Evolutionary conservation across 2,329 filamentous ascomycete genomes (phyloP).

Genomic region (Calonectria pseudoturangicola): DNA sequence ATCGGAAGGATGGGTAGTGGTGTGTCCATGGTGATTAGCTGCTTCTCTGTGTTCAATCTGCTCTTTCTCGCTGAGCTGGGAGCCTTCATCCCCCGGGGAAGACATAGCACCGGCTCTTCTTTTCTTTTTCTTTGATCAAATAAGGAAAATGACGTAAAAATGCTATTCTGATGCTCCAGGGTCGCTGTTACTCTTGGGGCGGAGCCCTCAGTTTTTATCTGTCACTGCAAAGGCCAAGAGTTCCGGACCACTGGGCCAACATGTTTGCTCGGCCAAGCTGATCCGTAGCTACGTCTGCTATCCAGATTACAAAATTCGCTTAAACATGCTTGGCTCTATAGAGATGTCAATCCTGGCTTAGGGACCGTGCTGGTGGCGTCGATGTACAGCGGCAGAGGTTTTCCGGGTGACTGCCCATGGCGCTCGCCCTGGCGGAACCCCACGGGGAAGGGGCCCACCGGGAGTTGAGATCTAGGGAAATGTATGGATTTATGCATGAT

Average conservation of each 20-base stretch:
- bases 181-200: background rate
- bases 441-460: conserved; percentile 36
- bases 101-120: background rate
- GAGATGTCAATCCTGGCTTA: no score
- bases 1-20: conserved; percentile 28
- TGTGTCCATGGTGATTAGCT: conserved; percentile 1
- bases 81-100: conserved; percentile 20
- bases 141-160: background rate
- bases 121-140: background rate
- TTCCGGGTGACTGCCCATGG: conserved; percentile 25
- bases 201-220: conserved; percentile 12
- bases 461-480: conserved; percentile 26
- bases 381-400: conserved; percentile 35
- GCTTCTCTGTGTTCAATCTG: conserved; percentile 27
- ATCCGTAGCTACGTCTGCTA: conserved; percentile 19
- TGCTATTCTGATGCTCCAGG: background rate
- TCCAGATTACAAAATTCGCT: background rate
- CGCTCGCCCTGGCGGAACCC: conserved; percentile 20
- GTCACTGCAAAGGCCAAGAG: background rate
- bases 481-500: background rate
- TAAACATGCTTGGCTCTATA: background rate
- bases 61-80: conserved; percentile 40
- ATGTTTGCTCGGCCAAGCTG: conserved; percentile 30
- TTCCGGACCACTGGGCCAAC: background rate
- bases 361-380: conserved; percentile 21